phyloP scores from a whole-genome alignment of 495 filamentous ascomycete genomes.

The Xylaria curta region DNA sequence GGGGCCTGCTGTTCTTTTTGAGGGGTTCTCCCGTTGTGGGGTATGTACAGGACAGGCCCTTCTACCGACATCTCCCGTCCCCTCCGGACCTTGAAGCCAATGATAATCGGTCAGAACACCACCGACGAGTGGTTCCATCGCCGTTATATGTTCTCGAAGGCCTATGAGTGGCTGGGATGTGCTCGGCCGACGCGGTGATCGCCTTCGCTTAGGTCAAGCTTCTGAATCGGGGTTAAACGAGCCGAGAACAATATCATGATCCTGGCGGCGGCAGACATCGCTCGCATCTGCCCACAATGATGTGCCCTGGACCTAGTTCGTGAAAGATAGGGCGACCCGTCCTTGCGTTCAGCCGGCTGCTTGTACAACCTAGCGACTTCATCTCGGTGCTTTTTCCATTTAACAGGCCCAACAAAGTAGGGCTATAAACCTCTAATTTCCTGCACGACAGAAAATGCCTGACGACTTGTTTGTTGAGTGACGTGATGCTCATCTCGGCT shows the following conservation, averaged over 20 bases:
- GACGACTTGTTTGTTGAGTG: slow-evolving; percentile 22
- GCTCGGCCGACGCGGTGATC: slow-evolving; percentile 26
- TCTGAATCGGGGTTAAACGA: slow-evolving; percentile 24
- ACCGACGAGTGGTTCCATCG: slow-evolving; percentile 24
- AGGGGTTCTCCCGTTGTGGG: slow-evolving; percentile 32
- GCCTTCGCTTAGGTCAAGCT: slow-evolving; percentile 30
- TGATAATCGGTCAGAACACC: slow-evolving; percentile 27
- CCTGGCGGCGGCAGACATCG: slow-evolving; percentile 26
- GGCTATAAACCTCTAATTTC: slow-evolving; percentile 18
- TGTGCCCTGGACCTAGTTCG: slow-evolving; percentile 13
- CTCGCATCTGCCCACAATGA: slow-evolving; percentile 25
- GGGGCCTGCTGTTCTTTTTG: slow-evolving; percentile 30
- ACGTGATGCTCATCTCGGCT: slow-evolving; percentile 31
- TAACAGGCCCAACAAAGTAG: slow-evolving; percentile 22
- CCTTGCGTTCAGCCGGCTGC: slow-evolving; percentile 27
- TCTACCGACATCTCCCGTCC: slow-evolving; percentile 32
- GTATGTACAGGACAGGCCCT: slow-evolving; percentile 26
- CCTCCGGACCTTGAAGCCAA: slow-evolving; percentile 27
- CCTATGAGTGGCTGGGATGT: slow-evolving; percentile 26
- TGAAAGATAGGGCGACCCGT: slow-evolving; percentile 25
- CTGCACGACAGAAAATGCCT: slow-evolving; percentile 21
- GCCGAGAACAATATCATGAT: slow-evolving; percentile 27
- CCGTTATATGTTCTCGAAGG: slow-evolving; percentile 19
- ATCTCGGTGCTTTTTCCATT: slow-evolving; percentile 27
- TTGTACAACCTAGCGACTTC: slow-evolving; percentile 26